These are phyloP conservation scores for Sarcomyxa edulis DNA, from an alignment of 768 basidiomycete genomes.

Conservation along the genomic window DNA sequence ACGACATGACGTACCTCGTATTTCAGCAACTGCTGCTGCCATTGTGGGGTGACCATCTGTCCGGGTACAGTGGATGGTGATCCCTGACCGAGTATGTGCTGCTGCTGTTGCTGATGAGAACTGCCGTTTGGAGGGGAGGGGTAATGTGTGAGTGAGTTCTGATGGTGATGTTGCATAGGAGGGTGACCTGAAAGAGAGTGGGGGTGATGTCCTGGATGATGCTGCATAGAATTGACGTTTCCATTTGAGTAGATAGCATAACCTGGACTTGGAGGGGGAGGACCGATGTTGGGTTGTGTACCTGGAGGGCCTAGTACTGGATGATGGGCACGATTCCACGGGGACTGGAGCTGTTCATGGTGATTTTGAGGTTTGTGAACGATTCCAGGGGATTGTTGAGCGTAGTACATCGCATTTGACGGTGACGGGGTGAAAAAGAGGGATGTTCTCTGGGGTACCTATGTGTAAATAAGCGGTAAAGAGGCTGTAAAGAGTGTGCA, in stretches of 20 bases:
- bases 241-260: conserved; percentile 77
- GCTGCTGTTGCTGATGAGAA: conserved; percentile 52
- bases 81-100: conserved; percentile 50
- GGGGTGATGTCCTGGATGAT: conserved; percentile 52
- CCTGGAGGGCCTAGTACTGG: conserved; percentile 41
- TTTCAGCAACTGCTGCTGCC: conserved; percentile 92
- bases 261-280: conserved; percentile 67
- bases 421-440: too few relatives aligned
- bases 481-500: too few relatives aligned
- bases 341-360: conserved; percentile 71
- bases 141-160: conserved; percentile 74
- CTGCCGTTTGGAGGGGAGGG: conserved; percentile 75
- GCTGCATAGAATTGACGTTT: conserved; percentile 56
- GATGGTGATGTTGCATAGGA: conserved; percentile 66
- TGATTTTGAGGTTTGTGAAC: conserved; percentile 70
- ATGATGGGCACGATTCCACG: conserved; percentile 65
- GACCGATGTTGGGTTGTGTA: conserved; percentile 51
- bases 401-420: conserved; percentile 71
- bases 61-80: conserved; percentile 47
- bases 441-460: too few relatives aligned
- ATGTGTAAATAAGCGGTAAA: too few relatives aligned
- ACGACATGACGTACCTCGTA: conserved; percentile 68
- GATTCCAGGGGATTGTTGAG: conserved; percentile 80
- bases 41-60: conserved; percentile 74
- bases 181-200: conserved; percentile 41